phyloP scores from a whole-genome alignment of 441 rosid genomes.

The Populus hybrid region DNA sequence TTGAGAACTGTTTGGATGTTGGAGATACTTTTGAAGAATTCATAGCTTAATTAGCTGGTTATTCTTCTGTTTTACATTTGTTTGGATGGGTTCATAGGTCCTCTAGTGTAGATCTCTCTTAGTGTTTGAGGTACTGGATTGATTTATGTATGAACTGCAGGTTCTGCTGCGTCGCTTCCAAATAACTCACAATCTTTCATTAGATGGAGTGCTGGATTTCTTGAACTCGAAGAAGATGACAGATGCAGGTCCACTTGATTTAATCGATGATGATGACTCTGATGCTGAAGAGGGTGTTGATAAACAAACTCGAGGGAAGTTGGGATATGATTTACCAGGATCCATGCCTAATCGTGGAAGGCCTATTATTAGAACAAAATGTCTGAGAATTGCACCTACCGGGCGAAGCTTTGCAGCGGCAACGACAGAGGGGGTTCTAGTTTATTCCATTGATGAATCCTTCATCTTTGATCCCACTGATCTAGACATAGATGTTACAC shows the following conservation, averaged over 20 bases:
- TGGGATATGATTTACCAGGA: slow-evolving; percentile 88
- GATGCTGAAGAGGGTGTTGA: slow-evolving; percentile 87
- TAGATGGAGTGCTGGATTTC: slow-evolving; percentile 92
- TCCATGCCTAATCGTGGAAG: slow-evolving; percentile 78
- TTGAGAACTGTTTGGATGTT: no score
- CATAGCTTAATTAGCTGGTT: background rate
- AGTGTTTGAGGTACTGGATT: background rate
- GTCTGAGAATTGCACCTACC: slow-evolving; percentile 86
- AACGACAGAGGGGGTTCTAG: slow-evolving; percentile 90
- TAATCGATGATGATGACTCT: slow-evolving; percentile 78
- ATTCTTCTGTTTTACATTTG: background rate
- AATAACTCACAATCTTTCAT: slow-evolving; percentile 76
- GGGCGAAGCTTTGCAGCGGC: slow-evolving; percentile 91
- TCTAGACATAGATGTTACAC: slow-evolving; percentile 96
- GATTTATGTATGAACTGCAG: slow-evolving; percentile 32
- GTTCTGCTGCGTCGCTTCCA: slow-evolving; percentile 82
- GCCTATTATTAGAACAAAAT: slow-evolving; percentile 69
- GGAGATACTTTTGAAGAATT: background rate
- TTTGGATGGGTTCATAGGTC: background rate
- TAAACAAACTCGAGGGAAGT: slow-evolving; percentile 63
- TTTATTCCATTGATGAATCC: slow-evolving; percentile 82
- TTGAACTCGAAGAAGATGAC: slow-evolving; percentile 93
- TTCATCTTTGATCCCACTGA: slow-evolving; percentile 94
- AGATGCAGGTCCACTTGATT: slow-evolving; percentile 90
- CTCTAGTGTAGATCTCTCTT: background rate